A percentile compares a stretch with the other conserved stretches of the same genome.
Conservation (phyloP, 1,284 basidiomycete genomes). For the Rhizopogon parksii region DNA sequence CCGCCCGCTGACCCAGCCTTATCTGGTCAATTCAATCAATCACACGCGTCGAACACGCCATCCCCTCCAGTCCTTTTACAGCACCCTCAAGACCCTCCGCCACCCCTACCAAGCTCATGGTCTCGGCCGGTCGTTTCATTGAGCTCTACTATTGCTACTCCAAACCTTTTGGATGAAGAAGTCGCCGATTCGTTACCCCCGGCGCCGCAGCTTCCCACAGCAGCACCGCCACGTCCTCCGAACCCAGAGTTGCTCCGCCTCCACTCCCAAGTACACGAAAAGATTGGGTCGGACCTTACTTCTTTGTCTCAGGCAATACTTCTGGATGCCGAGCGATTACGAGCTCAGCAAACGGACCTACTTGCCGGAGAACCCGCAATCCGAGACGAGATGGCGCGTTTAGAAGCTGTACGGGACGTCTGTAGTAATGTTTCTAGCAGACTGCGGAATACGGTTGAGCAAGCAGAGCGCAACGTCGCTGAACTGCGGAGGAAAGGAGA, state of each 20-base stretch:
- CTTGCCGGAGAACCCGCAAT: constrained; percentile 88
- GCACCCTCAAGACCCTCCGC: constrained; percentile 16
- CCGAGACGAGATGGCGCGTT: constrained; percentile 90
- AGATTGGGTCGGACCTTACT: constrained; percentile 64
- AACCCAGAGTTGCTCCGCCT: constrained; percentile 83
- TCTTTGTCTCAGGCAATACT: constrained; percentile 61
- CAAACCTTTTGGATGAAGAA: constrained; percentile 50
- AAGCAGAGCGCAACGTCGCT: constrained; percentile 61
- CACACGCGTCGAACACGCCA: constrained; percentile 12
- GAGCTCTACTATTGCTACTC: constrained; percentile 27
- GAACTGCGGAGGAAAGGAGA: constrained; percentile 71
- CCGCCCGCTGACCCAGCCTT: constrained; percentile 14
- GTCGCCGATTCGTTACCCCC: constrained; percentile 26
- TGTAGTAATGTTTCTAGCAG: constrained; percentile 74
- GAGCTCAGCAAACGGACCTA: constrained; percentile 77
- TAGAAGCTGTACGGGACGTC: constrained; percentile 91
- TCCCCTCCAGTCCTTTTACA: constrained; percentile 10
- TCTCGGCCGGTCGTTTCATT: constrained; percentile 18
- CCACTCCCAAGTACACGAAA: constrained; percentile 76
- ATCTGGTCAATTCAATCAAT: constrained; percentile 18
- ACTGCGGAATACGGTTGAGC: constrained; percentile 53
- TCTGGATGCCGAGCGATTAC: constrained; percentile 69
- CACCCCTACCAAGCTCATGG: constrained; percentile 15
- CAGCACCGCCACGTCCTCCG: constrained; percentile 75
- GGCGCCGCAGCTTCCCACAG: constrained; percentile 23